A percentile compares a stretch with the other conserved stretches of the same genome.
These are phyloP conservation scores for Eutrema heterophyllum DNA, from an alignment of 345 rosid genomes.

Conservation along the genomic window DNA sequence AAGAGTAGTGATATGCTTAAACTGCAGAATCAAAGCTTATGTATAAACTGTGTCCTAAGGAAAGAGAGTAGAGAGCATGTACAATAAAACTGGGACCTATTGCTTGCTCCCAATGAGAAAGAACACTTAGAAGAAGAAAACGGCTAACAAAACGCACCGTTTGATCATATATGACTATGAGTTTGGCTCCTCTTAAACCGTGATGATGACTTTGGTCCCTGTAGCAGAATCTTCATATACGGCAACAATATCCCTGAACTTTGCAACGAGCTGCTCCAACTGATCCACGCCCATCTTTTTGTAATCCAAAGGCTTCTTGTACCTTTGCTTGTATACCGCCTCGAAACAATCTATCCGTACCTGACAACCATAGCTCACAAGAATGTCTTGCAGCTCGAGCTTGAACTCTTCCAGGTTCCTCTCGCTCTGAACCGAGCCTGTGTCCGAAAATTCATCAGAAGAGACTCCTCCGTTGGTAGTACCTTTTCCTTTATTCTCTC, in stretches of 20 bases:
- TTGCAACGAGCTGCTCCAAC: conserved; percentile 73
- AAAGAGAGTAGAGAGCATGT: conserved; percentile 16
- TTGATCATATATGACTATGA: background rate
- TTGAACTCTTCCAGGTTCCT: conserved; percentile 60
- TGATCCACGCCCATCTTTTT: conserved; percentile 51
- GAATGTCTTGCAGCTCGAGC: conserved; percentile 74
- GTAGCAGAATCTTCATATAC: conserved; percentile 57
- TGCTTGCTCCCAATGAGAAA: background rate
- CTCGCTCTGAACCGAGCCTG: conserved; percentile 25
- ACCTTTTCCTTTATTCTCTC: conserved; percentile 59
- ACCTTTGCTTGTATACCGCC: conserved; percentile 71
- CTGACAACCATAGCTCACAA: conserved; percentile 76
- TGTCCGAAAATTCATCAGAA: conserved; percentile 65
- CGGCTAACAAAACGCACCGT: background rate
- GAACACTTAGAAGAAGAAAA: background rate
- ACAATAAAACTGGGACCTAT: background rate
- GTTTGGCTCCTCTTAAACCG: background rate
- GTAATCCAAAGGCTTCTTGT: conserved; percentile 64
- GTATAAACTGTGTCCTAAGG: background rate
- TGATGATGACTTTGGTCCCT: conserved; percentile 53
- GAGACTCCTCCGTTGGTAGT: conserved; percentile 38
- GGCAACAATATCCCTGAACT: conserved; percentile 59
- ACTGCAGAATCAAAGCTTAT: background rate
- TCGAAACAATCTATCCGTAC: conserved; percentile 76
- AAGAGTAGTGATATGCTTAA: background rate